Evolutionary conservation across 192 early-diverging fungal genomes (phyloP).

Genomic region (Diversispora epigaea): DNA sequence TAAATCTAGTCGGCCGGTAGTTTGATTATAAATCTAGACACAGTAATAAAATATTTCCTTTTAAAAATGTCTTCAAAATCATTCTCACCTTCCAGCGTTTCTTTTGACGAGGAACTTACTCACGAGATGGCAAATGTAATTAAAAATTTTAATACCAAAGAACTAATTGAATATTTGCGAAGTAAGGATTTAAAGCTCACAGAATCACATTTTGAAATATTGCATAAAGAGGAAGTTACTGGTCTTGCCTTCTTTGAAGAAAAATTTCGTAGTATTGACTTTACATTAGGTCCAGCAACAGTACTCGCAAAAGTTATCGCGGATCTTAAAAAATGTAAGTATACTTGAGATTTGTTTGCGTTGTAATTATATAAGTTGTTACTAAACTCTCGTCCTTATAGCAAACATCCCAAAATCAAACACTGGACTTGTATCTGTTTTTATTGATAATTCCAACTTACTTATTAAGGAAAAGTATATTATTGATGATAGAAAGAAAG

Average conservation of each 20-base stretch:
- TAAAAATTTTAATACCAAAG: slow-evolving; percentile 8
- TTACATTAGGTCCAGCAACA: not conserved
- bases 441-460: not conserved
- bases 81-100: not conserved
- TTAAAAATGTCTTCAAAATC: slow-evolving; percentile 8
- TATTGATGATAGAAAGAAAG: not conserved
- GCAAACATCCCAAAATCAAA: slow-evolving; percentile 12
- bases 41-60: too few relatives aligned
- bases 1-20: too few relatives aligned
- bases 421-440: slow-evolving; percentile 19
- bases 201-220: not conserved
- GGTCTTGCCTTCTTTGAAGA: not conserved
- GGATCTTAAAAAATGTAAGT: slow-evolving; percentile 24
- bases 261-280: not conserved
- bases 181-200: not conserved
- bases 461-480: not conserved
- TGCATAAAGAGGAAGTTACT: not conserved
- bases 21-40: too few relatives aligned
- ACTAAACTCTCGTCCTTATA: slow-evolving; percentile 3
- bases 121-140: slow-evolving; percentile 4
- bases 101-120: slow-evolving; percentile 6
- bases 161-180: slow-evolving; percentile 12
- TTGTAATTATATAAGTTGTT: not conserved
- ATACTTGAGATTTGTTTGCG: not conserved
- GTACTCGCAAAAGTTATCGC: not conserved